Conservation (phyloP, 208 protist genomes). For the Tritrichomonas musculus region DNA sequence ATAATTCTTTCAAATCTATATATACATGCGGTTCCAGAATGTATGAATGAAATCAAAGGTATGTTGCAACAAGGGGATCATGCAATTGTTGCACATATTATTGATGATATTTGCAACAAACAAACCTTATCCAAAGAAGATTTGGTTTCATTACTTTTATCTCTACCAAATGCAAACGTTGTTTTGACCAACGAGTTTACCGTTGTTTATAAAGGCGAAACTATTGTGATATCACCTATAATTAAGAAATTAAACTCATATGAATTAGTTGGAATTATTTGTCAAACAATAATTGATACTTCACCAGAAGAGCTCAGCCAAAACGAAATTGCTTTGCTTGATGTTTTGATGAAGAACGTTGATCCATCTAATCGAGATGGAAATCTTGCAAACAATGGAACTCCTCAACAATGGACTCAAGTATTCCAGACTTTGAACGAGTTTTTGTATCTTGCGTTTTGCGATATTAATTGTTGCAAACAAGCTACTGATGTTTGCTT, state of each 20-base stretch:
- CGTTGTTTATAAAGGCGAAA: background rate
- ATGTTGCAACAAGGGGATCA: background rate
- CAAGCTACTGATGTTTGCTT: background rate
- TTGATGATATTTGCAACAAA: background rate
- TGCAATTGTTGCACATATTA: background rate
- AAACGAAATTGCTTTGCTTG: background rate
- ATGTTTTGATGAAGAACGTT: background rate
- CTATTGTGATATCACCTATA: background rate
- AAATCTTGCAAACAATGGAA: too few relatives aligned
- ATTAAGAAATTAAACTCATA: background rate
- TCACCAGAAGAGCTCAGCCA: background rate
- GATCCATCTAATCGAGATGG: background rate
- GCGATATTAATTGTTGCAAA: background rate
- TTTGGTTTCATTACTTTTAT: background rate
- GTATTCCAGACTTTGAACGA: background rate
- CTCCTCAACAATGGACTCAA: background rate
- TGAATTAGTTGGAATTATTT: background rate
- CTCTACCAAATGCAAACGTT: background rate
- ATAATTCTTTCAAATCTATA: background rate
- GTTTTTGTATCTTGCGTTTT: slow-evolving; percentile 27
- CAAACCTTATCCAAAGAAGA: background rate
- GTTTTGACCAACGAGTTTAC: background rate
- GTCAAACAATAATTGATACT: background rate
- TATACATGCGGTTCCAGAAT: background rate
- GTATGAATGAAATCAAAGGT: background rate